These are phyloP conservation scores for Leishmania gerbilli DNA, from an alignment of 208 protist genomes.

Conservation along the genomic window DNA sequence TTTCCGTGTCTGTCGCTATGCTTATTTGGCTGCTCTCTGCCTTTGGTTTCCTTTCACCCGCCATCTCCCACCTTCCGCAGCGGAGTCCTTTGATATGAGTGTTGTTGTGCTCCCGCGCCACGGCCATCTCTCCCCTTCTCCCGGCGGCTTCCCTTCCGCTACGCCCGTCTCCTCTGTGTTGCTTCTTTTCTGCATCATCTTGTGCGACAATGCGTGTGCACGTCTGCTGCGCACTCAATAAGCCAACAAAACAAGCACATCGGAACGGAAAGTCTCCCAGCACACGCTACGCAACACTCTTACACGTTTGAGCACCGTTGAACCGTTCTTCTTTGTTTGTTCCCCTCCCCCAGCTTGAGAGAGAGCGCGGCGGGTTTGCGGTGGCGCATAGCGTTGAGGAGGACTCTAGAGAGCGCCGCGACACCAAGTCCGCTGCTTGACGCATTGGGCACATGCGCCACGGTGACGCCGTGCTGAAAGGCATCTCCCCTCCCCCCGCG, in stretches of 20 bases:
- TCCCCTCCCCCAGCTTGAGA: neutral
- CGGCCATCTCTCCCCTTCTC: neutral
- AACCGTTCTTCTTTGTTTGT: neutral
- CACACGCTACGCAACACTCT: neutral
- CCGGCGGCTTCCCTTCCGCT: neutral
- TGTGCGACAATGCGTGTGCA: neutral
- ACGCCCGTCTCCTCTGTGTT: neutral
- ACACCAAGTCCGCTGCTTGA: neutral
- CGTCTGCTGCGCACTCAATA: neutral
- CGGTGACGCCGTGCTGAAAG: neutral
- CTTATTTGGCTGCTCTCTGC: neutral
- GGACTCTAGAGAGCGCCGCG: neutral
- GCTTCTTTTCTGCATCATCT: neutral
- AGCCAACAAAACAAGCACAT: neutral
- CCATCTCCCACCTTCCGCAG: neutral
- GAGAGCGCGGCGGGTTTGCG: neutral
- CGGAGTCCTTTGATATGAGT: neutral
- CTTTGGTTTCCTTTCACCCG: neutral
- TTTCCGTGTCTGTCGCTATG: neutral
- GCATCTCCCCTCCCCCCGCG: neutral
- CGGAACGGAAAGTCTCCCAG: neutral
- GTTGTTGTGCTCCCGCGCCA: neutral
- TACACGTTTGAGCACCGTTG: neutral
- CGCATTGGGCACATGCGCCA: neutral
- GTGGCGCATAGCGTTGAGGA: neutral